Conservation (phyloP, 768 basidiomycete species). For the Fomitopsis pulvina region DNA sequence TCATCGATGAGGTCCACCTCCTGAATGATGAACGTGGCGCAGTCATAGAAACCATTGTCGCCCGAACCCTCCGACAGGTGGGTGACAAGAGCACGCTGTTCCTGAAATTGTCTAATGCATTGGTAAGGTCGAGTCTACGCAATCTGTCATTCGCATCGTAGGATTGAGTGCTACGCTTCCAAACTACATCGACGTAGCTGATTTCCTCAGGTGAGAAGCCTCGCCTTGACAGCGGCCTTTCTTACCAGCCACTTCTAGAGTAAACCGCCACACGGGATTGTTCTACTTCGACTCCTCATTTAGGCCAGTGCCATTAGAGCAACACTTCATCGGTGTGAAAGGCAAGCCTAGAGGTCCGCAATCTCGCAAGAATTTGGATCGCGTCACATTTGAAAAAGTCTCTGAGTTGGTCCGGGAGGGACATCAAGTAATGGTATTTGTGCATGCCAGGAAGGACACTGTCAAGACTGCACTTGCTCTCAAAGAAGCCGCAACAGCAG, state of each 20-base stretch:
- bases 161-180: slow-evolving; percentile 95
- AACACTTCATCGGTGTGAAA: slow-evolving; percentile 91
- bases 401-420: slow-evolving; percentile 81
- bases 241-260: slow-evolving; percentile 38
- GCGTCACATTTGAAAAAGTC: slow-evolving; percentile 86
- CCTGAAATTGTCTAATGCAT: neutral
- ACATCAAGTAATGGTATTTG: slow-evolving; percentile 99
- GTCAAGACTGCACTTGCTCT: slow-evolving; percentile 85
- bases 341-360: slow-evolving; percentile 75
- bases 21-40: slow-evolving; percentile 97
- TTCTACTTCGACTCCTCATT: slow-evolving; percentile 99
- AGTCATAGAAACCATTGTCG: slow-evolving; percentile 97
- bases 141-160: slow-evolving; percentile 93
- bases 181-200: slow-evolving; percentile 94
- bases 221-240: neutral
- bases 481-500: slow-evolving; percentile 65
- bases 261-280: slow-evolving; percentile 77
- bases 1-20: slow-evolving; percentile 96
- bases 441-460: slow-evolving; percentile 96
- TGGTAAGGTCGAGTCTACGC: slow-evolving; percentile 85
- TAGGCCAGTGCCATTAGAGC: slow-evolving; percentile 92
- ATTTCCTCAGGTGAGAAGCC: slow-evolving; percentile 74
- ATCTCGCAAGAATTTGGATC: slow-evolving; percentile 82
- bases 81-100: slow-evolving; percentile 1
- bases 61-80: slow-evolving; percentile 86